phyloP scores from a whole-genome alignment of 768 basidiomycete genomes.

The Tylopilus vinaceipallidus region DNA sequence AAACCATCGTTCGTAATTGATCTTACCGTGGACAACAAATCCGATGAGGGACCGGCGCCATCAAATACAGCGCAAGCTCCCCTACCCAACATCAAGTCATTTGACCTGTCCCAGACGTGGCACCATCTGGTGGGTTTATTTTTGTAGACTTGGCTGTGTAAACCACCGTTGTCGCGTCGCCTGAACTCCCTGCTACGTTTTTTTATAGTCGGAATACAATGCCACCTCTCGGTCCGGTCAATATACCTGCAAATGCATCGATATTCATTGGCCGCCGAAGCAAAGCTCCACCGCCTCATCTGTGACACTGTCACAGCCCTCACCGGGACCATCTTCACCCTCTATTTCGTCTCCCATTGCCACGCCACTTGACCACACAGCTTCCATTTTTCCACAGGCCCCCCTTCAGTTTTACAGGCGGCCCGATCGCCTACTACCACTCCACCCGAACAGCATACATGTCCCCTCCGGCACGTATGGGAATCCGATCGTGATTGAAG shows the following conservation, averaged over 20 bases:
- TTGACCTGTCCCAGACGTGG: not conserved
- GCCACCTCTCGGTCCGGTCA: not conserved
- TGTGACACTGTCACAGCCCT: not conserved
- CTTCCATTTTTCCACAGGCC: not conserved
- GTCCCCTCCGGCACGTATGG: constrained; percentile 11
- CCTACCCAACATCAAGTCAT: not conserved
- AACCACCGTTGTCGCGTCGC: not conserved
- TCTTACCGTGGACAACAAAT: constrained; percentile 15
- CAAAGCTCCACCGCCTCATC: not conserved
- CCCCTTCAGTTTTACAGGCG: constrained; percentile 2
- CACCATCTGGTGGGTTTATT: constrained; percentile 13
- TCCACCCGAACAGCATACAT: constrained; percentile 1
- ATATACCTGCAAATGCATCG: not conserved
- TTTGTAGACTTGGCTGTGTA: not conserved
- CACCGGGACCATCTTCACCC: not conserved
- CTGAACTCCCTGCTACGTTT: constrained; percentile 1
- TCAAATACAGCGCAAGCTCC: constrained; percentile 1
- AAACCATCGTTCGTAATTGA: constrained; percentile 17
- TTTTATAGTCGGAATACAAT: constrained; percentile 12
- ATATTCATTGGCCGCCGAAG: constrained; percentile 2
- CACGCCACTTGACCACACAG: not conserved
- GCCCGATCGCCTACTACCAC: constrained; percentile 3
- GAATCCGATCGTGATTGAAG: constrained; percentile 26
- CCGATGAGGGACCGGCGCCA: not conserved
- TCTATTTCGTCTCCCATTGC: not conserved